phyloP scores from a whole-genome alignment of 179 eudicot genomes.

The Amaranthus tricolor region DNA sequence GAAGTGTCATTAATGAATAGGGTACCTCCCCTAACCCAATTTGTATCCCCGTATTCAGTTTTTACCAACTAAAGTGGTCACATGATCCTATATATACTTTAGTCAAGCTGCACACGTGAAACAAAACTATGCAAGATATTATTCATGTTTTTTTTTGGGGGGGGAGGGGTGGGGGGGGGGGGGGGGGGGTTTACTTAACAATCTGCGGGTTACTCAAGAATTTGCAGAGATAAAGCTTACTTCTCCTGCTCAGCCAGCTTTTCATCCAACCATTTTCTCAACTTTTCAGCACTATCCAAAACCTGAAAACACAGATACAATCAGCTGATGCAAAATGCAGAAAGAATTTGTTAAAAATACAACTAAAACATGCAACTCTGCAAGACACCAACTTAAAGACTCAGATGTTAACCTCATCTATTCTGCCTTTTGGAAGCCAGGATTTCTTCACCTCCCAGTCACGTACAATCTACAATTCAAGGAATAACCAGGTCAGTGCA shows the following conservation, averaged over 20 bases:
- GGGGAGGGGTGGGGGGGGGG: too few species aligned
- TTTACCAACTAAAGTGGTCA: too few species aligned
- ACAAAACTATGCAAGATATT: not conserved
- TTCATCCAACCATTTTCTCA: slow-evolving; percentile 74
- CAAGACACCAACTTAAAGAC: slow-evolving; percentile 1
- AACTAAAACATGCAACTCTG: slow-evolving; percentile 4
- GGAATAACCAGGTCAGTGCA: slow-evolving; percentile 1
- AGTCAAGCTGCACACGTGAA: not conserved
- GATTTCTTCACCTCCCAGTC: slow-evolving; percentile 77
- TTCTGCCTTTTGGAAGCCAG: slow-evolving; percentile 82
- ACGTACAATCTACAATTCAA: slow-evolving; percentile 52
- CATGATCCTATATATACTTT: not conserved
- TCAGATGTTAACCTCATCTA: slow-evolving; percentile 54
- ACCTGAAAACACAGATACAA: slow-evolving; percentile 44
- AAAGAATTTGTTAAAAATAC: not conserved
- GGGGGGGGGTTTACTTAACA: too few species aligned
- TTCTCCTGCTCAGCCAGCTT: slow-evolving; percentile 78
- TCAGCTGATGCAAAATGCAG: not conserved
- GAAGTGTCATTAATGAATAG: too few species aligned
- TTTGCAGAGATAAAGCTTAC: slow-evolving; percentile 32
- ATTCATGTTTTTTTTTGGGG: too few species aligned
- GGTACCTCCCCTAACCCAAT: too few species aligned
- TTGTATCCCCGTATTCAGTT: too few species aligned
- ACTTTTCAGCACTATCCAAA: slow-evolving; percentile 54
- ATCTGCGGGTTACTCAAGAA: too few species aligned